Percentiles rank a stretch among this genome's conserved stretches.
phyloP scores from a whole-genome alignment of 176 grass and related monocot genomes.

The Oryza officinalis region DNA sequence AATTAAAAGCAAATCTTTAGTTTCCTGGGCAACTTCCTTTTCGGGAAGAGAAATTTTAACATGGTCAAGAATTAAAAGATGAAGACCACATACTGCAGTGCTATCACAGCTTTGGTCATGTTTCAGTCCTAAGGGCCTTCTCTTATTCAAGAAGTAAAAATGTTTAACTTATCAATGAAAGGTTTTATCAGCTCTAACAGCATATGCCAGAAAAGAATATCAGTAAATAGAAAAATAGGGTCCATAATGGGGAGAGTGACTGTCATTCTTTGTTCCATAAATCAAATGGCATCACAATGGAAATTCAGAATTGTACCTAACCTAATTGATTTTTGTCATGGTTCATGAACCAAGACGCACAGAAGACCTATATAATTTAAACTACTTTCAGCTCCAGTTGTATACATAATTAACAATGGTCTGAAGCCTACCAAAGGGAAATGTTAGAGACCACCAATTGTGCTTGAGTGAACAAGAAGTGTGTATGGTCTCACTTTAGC shows the following conservation, averaged over 20 bases:
- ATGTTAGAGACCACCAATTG: constrained; percentile 22
- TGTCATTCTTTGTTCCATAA: neutral
- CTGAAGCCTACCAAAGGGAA: constrained; percentile 26
- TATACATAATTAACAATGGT: constrained; percentile 21
- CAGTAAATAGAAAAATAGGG: constrained; percentile 19
- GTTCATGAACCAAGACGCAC: constrained; percentile 7
- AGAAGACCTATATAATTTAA: neutral
- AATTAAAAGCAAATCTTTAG: neutral
- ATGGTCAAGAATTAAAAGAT: neutral
- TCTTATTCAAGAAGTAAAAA: neutral
- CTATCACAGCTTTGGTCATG: constrained; percentile 6
- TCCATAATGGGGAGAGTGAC: neutral
- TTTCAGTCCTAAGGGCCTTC: constrained; percentile 12
- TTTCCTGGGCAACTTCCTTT: constrained; percentile 4
- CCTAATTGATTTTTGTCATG: constrained; percentile 19
- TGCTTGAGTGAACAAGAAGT: constrained; percentile 20
- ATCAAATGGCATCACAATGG: constrained; percentile 22
- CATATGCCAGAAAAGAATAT: neutral
- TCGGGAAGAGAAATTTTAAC: neutral
- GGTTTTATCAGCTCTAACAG: constrained; percentile 8
- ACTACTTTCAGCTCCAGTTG: neutral
- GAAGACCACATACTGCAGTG: neutral
- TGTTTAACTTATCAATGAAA: neutral
- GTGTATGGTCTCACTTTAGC: constrained; percentile 41
- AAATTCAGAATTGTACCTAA: constrained; percentile 16